Percentiles rank a stretch among this genome's conserved stretches.
These are phyloP conservation scores for Rhytidiadelphus loreus DNA, from an alignment of 225 moss, liverwort and hornwort genomes.

Conservation along the genomic window DNA sequence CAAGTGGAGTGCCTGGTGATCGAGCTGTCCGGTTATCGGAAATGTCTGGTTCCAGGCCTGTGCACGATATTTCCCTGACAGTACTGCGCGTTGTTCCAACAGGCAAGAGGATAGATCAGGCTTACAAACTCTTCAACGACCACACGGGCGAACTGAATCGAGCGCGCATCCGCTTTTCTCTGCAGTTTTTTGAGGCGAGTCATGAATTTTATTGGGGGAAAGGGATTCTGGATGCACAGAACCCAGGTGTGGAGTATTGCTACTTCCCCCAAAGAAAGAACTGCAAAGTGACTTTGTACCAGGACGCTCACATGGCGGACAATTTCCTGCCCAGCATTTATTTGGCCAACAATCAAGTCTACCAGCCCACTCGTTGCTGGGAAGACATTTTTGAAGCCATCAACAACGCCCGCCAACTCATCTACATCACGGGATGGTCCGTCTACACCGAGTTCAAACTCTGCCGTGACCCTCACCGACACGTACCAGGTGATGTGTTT, in stretches of 20 bases:
- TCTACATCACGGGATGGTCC: conserved; percentile 93
- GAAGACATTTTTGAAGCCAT: conserved; percentile 73
- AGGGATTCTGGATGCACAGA: conserved; percentile 23
- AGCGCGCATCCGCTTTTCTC: conserved; percentile 27
- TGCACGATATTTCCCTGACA: not conserved
- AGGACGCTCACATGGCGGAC: conserved; percentile 78
- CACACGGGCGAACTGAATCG: not conserved
- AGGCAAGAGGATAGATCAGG: not conserved
- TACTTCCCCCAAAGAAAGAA: conserved; percentile 72
- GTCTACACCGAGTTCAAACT: conserved; percentile 76
- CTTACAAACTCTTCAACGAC: conserved; percentile 6
- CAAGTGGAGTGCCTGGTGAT: not conserved
- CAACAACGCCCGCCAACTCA: conserved; percentile 46
- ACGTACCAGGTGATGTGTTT: conserved; percentile 20
- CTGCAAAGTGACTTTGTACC: conserved; percentile 72
- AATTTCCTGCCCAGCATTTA: conserved; percentile 67
- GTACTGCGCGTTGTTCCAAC: not conserved
- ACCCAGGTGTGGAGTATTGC: conserved; percentile 27
- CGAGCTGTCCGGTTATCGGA: not conserved
- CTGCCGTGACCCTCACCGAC: conserved; percentile 52
- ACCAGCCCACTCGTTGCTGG: conserved; percentile 69
- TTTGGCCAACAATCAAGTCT: conserved; percentile 32
- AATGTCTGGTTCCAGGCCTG: not conserved
- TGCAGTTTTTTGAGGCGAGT: conserved; percentile 41
- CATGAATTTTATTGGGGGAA: conserved; percentile 29